Conservation (phyloP, 2,329 filamentous ascomycete genomes). For the Exserohilum rostratum region DNA sequence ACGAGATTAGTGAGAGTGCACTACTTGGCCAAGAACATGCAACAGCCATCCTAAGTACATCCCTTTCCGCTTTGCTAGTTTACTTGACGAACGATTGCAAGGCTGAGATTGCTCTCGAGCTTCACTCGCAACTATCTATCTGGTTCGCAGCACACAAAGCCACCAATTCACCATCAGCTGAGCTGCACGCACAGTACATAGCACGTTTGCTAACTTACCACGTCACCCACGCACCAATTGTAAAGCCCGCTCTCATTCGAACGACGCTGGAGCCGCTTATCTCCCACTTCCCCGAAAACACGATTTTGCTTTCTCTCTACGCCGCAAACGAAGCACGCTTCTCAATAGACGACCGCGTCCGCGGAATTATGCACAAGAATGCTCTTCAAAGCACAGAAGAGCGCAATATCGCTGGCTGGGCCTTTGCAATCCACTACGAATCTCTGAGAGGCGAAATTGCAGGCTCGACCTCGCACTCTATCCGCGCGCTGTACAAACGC, state of each 20-base stretch:
- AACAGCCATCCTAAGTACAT: constrained; percentile 61
- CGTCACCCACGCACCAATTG: constrained; percentile 65
- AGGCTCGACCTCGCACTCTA: constrained; percentile 57
- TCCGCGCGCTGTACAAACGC: constrained; percentile 62
- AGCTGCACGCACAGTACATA: constrained; percentile 72
- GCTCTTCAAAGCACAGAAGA: constrained; percentile 38
- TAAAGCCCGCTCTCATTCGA: constrained; percentile 71
- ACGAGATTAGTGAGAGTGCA: constrained; percentile 57
- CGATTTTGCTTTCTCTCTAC: constrained; percentile 73
- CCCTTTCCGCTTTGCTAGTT: constrained; percentile 68
- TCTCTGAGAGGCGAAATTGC: constrained; percentile 52
- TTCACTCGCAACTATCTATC: constrained; percentile 39
- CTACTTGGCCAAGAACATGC: constrained; percentile 54
- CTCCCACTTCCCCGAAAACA: constrained; percentile 73
- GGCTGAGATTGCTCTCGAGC: constrained; percentile 46
- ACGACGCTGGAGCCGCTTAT: constrained; percentile 67
- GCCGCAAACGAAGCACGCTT: constrained; percentile 76
- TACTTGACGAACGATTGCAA: constrained; percentile 63
- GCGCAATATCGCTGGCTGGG: constrained; percentile 55
- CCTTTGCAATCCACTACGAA: constrained; percentile 64
- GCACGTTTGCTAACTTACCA: constrained; percentile 71
- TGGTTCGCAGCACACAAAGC: constrained; percentile 35
- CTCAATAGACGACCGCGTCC: constrained; percentile 76
- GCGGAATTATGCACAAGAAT: constrained; percentile 62
- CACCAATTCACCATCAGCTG: constrained; percentile 51